Base-by-base conservation (phyloP, 305 asterid species). In the Petunia hybrid region DNA sequence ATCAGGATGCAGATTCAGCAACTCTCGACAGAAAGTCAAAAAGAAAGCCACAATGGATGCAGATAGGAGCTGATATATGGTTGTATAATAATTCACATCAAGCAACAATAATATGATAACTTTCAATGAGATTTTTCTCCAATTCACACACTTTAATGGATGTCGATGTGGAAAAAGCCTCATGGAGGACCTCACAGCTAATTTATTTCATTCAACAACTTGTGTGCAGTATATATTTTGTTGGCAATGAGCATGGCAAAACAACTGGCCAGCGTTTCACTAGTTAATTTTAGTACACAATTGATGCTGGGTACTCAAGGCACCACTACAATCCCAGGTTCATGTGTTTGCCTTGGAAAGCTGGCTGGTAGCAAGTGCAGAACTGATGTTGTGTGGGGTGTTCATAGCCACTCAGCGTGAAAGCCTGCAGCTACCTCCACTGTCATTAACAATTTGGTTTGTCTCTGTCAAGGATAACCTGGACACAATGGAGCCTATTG, bases 1-100 rank as follows among this genome's bases (percentile, higher is more conserved):
- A 73, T 36, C 78, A 35, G 42, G 36, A 73, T 74, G 51, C 14
- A 53, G 78, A 38, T 36, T 74, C 45, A 74, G 63, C 48, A 74
- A 74, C 45, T 53, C 64, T 51, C 38, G 1, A 12, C 38, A 73
- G 39, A 5, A 35, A 12, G 38, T 6, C 46, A 8, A 3, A 51
- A 35, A 1, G 43, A 36, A 73, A 73, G 14, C 75, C 83, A 82
- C 53, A 51, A 59, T 67, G 56, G 75, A 78, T 43, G 55, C 66
- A 56, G 66, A 53, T 35, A 64, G n/a, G 63, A 67, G 16, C 65
- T 35, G 31, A 70, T 70, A 70, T 48, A 61, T 3, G 67, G 3
- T 60, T 60, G 8, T 8, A 60, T 48, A 9, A 1, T 39, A 60
- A 8, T 31, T 55, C 22, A 10, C 7, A 60, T 60, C 36, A 60